phyloP scores from a whole-genome alignment of 2,329 filamentous ascomycete species.

The Aspergillus transmontanensis region DNA sequence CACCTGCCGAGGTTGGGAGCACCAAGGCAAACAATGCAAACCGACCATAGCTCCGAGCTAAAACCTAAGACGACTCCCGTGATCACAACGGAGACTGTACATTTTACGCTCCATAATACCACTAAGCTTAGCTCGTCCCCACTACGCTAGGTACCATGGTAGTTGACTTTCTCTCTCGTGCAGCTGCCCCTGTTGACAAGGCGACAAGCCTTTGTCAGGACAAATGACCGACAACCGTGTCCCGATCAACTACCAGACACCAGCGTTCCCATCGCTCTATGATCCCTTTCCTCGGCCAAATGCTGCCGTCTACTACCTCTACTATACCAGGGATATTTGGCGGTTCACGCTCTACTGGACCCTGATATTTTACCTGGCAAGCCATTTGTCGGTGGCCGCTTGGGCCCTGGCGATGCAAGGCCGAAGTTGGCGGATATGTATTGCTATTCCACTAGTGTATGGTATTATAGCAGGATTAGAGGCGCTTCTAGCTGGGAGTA shows the following conservation, averaged over 20 bases:
- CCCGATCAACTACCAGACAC: constrained; percentile 65
- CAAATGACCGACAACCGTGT: constrained; percentile 44
- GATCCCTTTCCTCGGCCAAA: constrained; percentile 65
- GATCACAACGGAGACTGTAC: neutral
- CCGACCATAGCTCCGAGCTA: constrained; percentile 9
- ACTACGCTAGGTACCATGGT: constrained; percentile 11
- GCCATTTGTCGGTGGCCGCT: constrained; percentile 71
- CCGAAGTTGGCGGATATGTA: constrained; percentile 55
- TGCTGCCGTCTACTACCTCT: constrained; percentile 66
- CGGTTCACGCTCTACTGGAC: constrained; percentile 89
- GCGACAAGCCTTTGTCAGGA: neutral
- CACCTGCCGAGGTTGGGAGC: constrained; percentile 35
- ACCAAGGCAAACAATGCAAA: constrained; percentile 38
- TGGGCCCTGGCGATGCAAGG: constrained; percentile 74
- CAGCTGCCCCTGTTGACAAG: constrained; percentile 10
- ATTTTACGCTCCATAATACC: neutral
- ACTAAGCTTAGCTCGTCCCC: neutral
- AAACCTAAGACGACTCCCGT: neutral
- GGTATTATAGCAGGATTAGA: constrained; percentile 72
- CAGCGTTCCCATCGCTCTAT: constrained; percentile 79
- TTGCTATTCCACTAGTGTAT: constrained; percentile 73
- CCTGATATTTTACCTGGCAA: constrained; percentile 72
- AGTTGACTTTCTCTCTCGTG: neutral
- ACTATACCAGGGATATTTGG: constrained; percentile 77
- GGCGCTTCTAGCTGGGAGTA: constrained; percentile 75